phyloP scores from a whole-genome alignment of 148 eudicot species.

The Pharnaceum exiguum region DNA sequence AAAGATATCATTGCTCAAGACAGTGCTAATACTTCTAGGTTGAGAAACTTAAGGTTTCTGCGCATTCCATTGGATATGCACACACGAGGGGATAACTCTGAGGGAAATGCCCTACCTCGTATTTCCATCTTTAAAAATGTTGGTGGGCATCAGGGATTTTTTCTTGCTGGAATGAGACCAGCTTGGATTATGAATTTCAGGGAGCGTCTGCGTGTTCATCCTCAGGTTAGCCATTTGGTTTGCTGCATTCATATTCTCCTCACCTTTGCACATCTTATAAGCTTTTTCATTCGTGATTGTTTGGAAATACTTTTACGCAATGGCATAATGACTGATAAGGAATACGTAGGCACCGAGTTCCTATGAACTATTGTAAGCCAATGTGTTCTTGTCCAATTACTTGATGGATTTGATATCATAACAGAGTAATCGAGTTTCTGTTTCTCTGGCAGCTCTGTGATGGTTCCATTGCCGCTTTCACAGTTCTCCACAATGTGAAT shows the following conservation, averaged over 20 bases:
- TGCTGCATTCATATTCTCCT: background rate
- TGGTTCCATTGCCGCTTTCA: constrained; percentile 86
- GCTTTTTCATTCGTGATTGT: background rate
- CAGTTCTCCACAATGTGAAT: constrained; percentile 95
- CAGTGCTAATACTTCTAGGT: constrained; percentile 65
- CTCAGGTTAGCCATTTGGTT: constrained; percentile 62
- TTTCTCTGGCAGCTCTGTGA: constrained; percentile 72
- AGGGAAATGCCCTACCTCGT: constrained; percentile 45
- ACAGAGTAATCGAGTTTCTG: no score
- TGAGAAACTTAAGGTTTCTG: constrained; percentile 76
- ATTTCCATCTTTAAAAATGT: constrained; percentile 76
- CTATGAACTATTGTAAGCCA: background rate
- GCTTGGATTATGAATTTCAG: constrained; percentile 92
- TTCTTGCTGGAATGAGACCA: constrained; percentile 80
- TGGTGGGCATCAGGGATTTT: constrained; percentile 79
- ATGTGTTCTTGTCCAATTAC: background rate
- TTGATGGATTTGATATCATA: background rate
- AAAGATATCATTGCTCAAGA: constrained; percentile 30
- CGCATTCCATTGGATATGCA: constrained; percentile 76
- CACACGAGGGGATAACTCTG: constrained; percentile 64
- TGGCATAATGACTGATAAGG: no score
- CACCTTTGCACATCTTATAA: background rate
- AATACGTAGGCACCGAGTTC: no score
- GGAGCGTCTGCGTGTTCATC: constrained; percentile 91
- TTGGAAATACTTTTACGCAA: no score